Evolutionary conservation across 108 stramenopile species (phyloP).

Genomic region (Cyclotella sp.): DNA sequence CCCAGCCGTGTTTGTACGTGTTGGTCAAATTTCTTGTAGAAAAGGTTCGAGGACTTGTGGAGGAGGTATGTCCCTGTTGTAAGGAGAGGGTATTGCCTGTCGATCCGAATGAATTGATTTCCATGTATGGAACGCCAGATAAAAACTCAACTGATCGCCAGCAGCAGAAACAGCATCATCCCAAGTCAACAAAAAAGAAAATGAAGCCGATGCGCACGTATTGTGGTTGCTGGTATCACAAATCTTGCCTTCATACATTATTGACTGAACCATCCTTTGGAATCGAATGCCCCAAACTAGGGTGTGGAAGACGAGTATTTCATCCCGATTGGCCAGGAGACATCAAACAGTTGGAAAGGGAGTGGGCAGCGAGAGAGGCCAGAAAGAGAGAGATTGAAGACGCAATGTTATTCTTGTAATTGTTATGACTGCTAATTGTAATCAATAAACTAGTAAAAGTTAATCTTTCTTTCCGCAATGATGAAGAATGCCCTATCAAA

Average conservation of each 20-base stretch:
- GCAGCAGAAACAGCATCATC: constrained; percentile 10
- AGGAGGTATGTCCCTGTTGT: constrained; percentile 50
- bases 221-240: constrained; percentile 62
- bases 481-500: neutral
- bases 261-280: constrained; percentile 65
- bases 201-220: constrained; percentile 49
- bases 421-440: neutral
- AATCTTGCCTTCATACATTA: constrained; percentile 50
- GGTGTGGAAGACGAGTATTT: constrained; percentile 46
- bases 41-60: constrained; percentile 30
- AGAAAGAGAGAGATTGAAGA: constrained; percentile 56
- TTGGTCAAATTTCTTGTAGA: constrained; percentile 49
- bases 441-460: neutral
- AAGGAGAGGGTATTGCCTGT: constrained; percentile 37
- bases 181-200: constrained; percentile 34
- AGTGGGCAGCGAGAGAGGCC: constrained; percentile 54
- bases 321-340: constrained; percentile 63
- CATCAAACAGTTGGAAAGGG: constrained; percentile 47
- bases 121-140: constrained; percentile 25
- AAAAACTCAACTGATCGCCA: constrained; percentile 26
- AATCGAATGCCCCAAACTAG: constrained; percentile 35
- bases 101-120: constrained; percentile 35
- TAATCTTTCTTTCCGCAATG: neutral
- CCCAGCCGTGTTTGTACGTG: constrained; percentile 54
- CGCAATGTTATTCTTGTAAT: constrained; percentile 62